phyloP scores from a whole-genome alignment of 371 early-diverging fungal species.

The Syncephalastrum monosporum region DNA sequence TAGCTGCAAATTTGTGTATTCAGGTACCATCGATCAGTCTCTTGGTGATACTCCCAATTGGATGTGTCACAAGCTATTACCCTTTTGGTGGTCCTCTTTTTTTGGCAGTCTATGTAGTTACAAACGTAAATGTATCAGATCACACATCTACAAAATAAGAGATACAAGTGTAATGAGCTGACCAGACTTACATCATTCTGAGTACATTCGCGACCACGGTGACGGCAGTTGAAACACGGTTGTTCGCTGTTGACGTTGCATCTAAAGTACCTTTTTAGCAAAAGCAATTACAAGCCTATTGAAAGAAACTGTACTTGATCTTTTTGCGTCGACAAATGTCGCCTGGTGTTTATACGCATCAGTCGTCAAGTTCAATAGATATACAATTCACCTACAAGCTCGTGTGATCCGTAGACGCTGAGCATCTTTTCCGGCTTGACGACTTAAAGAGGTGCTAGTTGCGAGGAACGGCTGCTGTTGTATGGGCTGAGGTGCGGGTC shows the following conservation, averaged over 20 bases:
- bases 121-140: no score
- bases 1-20: slow-evolving; percentile 21
- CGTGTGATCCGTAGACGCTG: no score
- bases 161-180: background rate
- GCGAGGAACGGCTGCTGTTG: no score
- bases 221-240: slow-evolving; percentile 16
- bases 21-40: background rate
- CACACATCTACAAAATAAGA: no score
- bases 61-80: slow-evolving; percentile 14
- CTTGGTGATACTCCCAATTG: background rate
- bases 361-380: no score
- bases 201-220: slow-evolving; percentile 20
- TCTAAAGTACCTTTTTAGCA: slow-evolving; percentile 4
- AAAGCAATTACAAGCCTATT: no score
- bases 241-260: slow-evolving; percentile 17
- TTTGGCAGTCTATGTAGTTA: slow-evolving; percentile 21
- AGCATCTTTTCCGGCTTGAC: no score
- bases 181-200: slow-evolving; percentile 16
- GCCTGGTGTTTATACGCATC: slow-evolving; percentile 5
- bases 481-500: no score
- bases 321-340: slow-evolving; percentile 25
- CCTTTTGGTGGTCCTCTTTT: slow-evolving; percentile 48
- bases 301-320: slow-evolving; percentile 15
- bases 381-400: no score
- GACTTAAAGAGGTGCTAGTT: no score